Base-by-base conservation (phyloP, 1,284 basidiomycete species). In the Irpex rosettiformis region DNA sequence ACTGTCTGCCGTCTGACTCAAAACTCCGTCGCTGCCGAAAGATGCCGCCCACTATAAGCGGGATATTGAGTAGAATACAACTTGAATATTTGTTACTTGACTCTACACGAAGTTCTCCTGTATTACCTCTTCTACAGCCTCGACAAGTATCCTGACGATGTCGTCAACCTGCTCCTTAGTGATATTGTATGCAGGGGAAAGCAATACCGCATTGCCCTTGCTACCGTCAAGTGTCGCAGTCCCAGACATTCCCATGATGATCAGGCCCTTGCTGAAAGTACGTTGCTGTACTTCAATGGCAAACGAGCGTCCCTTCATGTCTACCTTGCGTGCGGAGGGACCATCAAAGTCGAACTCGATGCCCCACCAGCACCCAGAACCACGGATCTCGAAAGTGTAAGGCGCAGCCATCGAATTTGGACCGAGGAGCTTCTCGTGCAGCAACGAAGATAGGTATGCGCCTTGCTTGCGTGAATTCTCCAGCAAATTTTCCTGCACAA, bases 341-440 rank as follows among this genome's bases (percentile, higher is more conserved):
- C 66, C 69, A 16, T 70, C 66, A 65, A 88, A 85, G 66, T 90
- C 89, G 64, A 93, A 92, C 70, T 95, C 93, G 59, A 94, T 74
- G 11, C 78, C 89, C 85, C 88, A 93, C 77, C 94, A 93, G 28
- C 85, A 81, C 10, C 93, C 93, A 24, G 83, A 83, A 18, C 93
- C 91, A 48, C 91, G 82, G 59, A 91, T 81, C 70, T 93, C 86
- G 68, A 88, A 90, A 3, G 81, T 79, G 67, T 81, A 89, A 1
- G 87, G 86, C 33, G 81, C 80, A 22, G 86, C 81, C 42, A 77
- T 67, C 21, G 82, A 74, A 64, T 81, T 82, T 10, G 83, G 80
- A 1, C 79, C 77, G 58, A 73, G 72, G 29, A 93, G 75, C 29
- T 81, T 78, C 60, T 78, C 72, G 33, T 72, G 68, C 33, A 93